Evolutionary conservation across 2,329 filamentous ascomycete genomes (phyloP), one percentile per base, ranked within the genome.

Genomic region (Calonectria crousiana): DNA sequence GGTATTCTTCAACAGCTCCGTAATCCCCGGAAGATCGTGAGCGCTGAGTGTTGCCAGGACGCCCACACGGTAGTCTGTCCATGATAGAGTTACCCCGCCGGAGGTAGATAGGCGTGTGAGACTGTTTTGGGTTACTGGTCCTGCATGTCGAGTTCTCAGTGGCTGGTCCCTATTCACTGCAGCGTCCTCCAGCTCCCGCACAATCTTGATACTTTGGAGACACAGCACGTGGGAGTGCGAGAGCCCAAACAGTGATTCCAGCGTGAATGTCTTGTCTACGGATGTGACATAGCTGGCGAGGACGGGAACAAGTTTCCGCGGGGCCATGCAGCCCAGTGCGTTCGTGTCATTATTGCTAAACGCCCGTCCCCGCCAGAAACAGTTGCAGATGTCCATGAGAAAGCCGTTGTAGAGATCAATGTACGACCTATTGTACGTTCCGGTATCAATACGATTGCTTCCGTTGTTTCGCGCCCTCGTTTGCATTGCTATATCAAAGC

Each of bases 311-410:
- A 92, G 86, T 0, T 84, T 74, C 14, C 80, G 79, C 18, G 89
- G 82, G 9, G 91, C 77, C 73, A 89, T 84, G 78, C 90, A 92
- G 11, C 90, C 91, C 68, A 88, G 87, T 2, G 91, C 88, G 79
- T 92, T 92, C n/a, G 89, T 85, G 76, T 96, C 94, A 2, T 87
- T 86, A 16, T 86, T 86, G 72, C 91, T 91, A 73, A 97, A 93
- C 1, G 93, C 95, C 16, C 93, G 91, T 28, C 91, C 90, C 11
- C 95, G 91, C 95, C 95, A 97, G 60, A 97, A 83, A 66, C 94
- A 92, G 82, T 97, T 97, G 86, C 95, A 96, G 38, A 95, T 90
- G 81, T 98, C 95, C 92, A 97, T 96, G 38, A 97, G 89, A 82
- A 94, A 95, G 28, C 93, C 93, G 82, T 98, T 98, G 86, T 97